A percentile compares a stretch with the other conserved stretches of the same genome.
These are phyloP conservation scores for Aspergillus sp. DNA, from an alignment of 2,329 filamentous ascomycete species.

Conservation along the genomic window DNA sequence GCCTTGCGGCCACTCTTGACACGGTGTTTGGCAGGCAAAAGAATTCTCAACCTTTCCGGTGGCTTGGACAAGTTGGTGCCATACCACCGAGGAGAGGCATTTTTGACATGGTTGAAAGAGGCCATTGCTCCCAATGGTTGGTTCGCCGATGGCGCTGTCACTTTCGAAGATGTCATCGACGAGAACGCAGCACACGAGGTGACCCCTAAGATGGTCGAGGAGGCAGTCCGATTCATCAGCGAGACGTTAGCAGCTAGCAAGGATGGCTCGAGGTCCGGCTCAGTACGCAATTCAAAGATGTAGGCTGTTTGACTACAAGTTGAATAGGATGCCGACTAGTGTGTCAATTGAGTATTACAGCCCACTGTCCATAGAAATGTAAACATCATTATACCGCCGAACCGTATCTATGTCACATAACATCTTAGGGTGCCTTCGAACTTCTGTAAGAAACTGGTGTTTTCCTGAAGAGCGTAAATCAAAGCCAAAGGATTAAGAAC, in stretches of 20 bases:
- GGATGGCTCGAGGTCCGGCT: conserved; percentile 17
- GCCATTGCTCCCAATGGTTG: conserved; percentile 36
- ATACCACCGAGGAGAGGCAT: conserved; percentile 52
- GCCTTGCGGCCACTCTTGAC: conserved; percentile 40
- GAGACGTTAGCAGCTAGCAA: conserved; percentile 31
- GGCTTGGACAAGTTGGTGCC: conserved; percentile 58
- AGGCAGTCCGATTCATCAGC: conserved; percentile 51
- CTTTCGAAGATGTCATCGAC: conserved; percentile 55
- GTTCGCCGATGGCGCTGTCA: conserved; percentile 48
- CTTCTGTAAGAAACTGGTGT: too few relatives aligned
- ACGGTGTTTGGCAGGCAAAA: conserved; percentile 45
- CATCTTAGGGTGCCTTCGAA: too few relatives aligned
- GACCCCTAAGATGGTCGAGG: conserved; percentile 51
- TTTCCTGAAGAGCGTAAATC: too few relatives aligned
- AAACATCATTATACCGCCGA: too few relatives aligned
- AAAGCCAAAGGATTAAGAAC: too few relatives aligned
- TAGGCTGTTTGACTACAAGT: conserved; percentile 6
- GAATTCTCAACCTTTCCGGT: conserved; percentile 50
- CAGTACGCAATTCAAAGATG: conserved; percentile 32
- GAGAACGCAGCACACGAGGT: conserved; percentile 56
- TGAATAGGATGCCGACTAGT: too few relatives aligned
- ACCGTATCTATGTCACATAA: too few relatives aligned
- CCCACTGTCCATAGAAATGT: too few relatives aligned
- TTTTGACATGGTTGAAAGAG: conserved; percentile 53
- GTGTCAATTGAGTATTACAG: too few relatives aligned